Conservation (phyloP, 176 grass and related monocot species). For the Avena eriantha region DNA sequence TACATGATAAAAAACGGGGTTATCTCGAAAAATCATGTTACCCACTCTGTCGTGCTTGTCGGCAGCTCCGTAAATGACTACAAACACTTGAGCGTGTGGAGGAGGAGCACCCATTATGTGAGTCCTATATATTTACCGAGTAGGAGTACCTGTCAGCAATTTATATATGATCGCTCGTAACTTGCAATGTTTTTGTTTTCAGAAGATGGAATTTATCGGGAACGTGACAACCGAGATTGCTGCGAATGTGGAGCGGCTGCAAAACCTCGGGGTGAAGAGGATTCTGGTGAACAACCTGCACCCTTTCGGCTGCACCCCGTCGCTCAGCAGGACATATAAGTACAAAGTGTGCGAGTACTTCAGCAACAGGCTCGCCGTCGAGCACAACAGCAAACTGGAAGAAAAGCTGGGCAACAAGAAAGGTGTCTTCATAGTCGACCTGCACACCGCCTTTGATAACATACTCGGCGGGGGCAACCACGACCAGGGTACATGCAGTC, state of each 20-base stretch:
- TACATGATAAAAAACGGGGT: background rate
- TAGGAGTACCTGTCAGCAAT: background rate
- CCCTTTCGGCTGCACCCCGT: slow-evolving; percentile 50
- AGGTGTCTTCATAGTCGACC: background rate
- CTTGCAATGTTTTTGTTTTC: background rate
- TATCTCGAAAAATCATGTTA: background rate
- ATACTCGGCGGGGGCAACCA: background rate
- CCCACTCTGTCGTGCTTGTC: slow-evolving; percentile 20
- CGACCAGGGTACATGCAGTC: background rate
- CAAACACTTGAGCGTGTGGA: background rate
- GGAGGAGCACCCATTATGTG: background rate
- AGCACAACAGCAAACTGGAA: background rate
- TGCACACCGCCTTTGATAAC: background rate
- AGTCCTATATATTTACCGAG: background rate
- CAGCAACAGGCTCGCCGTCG: background rate
- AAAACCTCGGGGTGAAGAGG: slow-evolving; percentile 21
- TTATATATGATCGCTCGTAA: background rate
- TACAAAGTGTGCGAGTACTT: background rate
- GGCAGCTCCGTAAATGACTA: slow-evolving; percentile 44
- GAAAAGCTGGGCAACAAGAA: background rate
- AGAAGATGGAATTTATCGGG: background rate
- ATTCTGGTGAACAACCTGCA: slow-evolving; percentile 46
- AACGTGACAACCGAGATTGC: slow-evolving; percentile 19
- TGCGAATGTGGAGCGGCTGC: slow-evolving; percentile 3
- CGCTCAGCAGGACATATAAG: background rate